Evolutionary conservation across 306 rosid species (phyloP).

Genomic region (Psophocarpus tetragonolobus): DNA sequence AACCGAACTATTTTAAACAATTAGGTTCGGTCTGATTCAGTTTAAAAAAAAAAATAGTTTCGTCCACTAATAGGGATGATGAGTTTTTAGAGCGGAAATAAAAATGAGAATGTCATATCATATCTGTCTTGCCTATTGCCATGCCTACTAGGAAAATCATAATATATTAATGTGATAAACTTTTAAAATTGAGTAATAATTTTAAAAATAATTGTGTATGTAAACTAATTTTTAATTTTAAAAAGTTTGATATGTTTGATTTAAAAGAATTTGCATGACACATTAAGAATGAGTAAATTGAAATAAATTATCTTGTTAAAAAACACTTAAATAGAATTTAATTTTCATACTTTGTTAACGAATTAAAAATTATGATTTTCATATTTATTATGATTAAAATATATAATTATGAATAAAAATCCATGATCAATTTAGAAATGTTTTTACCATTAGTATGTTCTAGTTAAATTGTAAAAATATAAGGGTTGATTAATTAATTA

Average conservation of each 20-base stretch:
- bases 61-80: too few species aligned
- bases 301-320: background rate
- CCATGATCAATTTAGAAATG: background rate
- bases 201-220: too few species aligned
- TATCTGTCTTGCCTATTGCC: too few species aligned
- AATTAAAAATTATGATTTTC: background rate
- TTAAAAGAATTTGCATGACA: background rate
- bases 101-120: too few species aligned
- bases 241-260: background rate
- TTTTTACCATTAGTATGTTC: background rate
- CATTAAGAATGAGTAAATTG: background rate
- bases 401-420: background rate
- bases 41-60: too few species aligned
- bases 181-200: too few species aligned
- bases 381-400: background rate
- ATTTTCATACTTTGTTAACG: background rate
- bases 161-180: too few species aligned
- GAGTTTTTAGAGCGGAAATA: too few species aligned
- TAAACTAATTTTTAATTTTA: too few species aligned
- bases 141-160: too few species aligned
- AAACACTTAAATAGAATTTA: background rate
- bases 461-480: background rate
- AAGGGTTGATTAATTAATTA: background rate
- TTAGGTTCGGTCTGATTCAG: too few species aligned
- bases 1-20: too few species aligned